Base-by-base conservation (phyloP, 2,329 filamentous ascomycete species). In the Arthroderma sp. region DNA sequence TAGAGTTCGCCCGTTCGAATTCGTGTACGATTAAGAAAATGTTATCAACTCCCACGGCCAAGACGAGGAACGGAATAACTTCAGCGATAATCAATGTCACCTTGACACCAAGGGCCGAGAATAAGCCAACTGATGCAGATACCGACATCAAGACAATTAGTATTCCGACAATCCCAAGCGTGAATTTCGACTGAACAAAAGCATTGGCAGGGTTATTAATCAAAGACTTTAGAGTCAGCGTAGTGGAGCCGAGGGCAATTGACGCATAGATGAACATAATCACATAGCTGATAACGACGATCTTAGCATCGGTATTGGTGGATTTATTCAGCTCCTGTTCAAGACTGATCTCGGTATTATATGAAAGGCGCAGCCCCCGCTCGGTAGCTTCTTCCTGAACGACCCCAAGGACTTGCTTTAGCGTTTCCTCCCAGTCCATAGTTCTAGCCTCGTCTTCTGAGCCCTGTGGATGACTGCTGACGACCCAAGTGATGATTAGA, bases 261-360 rank as follows among this genome's bases (percentile, higher is more conserved):
- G 89, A 96, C 3, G 88, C 91, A 59, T 98, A 98, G 50, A 98
- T 67, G 64, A 98, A 98, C 91, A 98, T 98, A 68, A 95, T 85
- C 51, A 96, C 74, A 66, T 98, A 98, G 71, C 89, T 96, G 64
- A 98, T 82, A 44, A 89, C 78, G 27, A 98, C 80, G 56, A 98
- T 98, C 62, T 89, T 95, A 38, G 89, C 93, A 62, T 98, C 91
- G 0, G 91, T 96, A 63, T 98, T 98, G 41, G 87, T 95, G 33
- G 87, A 94, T 66, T 96, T 94, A 70, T 95, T 98, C 47, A 98
- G 73, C 59, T 98, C 91, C 60, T 95, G 77, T 61, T 96, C 89
- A 49, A 98, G 69, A 62, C 88, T 95, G 63, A 89, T 85, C 65
- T 98, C 91, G 0, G 91, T 94, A 41, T 80, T 94, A 72, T 96